Evolutionary conservation across 1,284 basidiomycete genomes (phyloP).

Genomic region (Boletus sp.): DNA sequence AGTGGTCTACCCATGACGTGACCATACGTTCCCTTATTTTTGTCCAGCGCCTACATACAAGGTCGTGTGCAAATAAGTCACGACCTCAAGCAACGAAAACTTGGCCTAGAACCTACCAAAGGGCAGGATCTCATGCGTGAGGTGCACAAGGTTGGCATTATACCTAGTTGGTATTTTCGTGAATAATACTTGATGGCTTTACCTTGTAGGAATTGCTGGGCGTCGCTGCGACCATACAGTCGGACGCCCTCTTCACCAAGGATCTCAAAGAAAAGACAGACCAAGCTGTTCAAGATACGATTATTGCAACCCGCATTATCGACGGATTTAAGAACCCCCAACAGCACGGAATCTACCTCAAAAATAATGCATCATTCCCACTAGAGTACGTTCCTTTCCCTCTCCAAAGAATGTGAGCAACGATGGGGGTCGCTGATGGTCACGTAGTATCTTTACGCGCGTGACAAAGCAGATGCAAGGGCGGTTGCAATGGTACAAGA

Average conservation of each 20-base stretch:
- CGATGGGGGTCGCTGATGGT: neutral
- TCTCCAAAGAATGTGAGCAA: neutral
- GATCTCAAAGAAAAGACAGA: constrained; percentile 71
- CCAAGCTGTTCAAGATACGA: constrained; percentile 72
- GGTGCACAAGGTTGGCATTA: constrained; percentile 54
- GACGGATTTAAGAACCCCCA: constrained; percentile 74
- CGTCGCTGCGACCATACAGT: constrained; percentile 57
- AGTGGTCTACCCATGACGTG: neutral
- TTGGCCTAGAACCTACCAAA: constrained; percentile 70
- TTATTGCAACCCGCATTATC: constrained; percentile 66
- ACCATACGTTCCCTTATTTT: constrained; percentile 1
- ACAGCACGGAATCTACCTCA: constrained; percentile 61
- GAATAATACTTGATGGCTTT: neutral
- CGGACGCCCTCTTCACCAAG: constrained; percentile 61
- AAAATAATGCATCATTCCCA: constrained; percentile 76
- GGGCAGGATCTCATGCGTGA: constrained; percentile 63
- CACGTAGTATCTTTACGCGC: constrained; percentile 64
- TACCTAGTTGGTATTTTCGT: neutral
- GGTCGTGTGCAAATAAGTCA: constrained; percentile 73
- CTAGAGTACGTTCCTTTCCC: constrained; percentile 53
- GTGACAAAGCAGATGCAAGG: constrained; percentile 69
- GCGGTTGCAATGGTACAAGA: constrained; percentile 70
- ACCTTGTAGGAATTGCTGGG: constrained; percentile 53
- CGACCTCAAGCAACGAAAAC: constrained; percentile 68
- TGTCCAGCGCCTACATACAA: constrained; percentile 63